Percentiles rank a stretch among this genome's conserved stretches.
phyloP scores from a whole-genome alignment of 495 filamentous ascomycete species.

The Penicillium alfredii region DNA sequence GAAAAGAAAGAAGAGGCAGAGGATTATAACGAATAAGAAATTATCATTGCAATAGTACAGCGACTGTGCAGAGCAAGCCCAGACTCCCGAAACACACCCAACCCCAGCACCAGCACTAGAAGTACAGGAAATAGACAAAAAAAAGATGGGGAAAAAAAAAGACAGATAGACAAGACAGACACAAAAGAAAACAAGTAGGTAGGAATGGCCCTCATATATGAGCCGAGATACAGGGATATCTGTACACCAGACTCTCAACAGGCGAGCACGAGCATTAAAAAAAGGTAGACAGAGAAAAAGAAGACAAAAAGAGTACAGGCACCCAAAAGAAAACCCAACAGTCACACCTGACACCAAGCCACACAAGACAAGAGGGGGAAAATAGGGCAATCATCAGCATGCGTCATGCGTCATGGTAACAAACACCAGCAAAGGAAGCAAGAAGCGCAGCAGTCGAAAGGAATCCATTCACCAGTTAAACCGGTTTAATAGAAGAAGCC shows the following conservation, averaged over 20 bases:
- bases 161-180: no score
- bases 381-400: no score
- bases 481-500: constrained; percentile 21
- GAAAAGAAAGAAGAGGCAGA: background rate
- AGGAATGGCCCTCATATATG: constrained; percentile 14
- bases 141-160: no score
- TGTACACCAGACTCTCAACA: constrained; percentile 3
- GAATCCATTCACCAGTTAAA: constrained; percentile 7
- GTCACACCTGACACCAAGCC: background rate
- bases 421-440: no score
- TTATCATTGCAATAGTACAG: no score
- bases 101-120: constrained; percentile 2
- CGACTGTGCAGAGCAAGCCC: constrained; percentile 14
- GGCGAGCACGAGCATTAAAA: constrained; percentile 1
- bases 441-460: constrained; percentile 10
- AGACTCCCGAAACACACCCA: constrained; percentile 6
- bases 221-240: constrained; percentile 13
- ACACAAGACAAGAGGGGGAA: background rate
- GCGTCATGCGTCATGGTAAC: no score
- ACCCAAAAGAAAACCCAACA: constrained; percentile 1
- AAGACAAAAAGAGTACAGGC: constrained; percentile 1
- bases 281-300: constrained; percentile 19
- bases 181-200: no score
- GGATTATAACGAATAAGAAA: no score
- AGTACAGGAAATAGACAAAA: constrained; percentile 5